These are phyloP conservation scores for Populus simonii DNA, from an alignment of 345 rosid genomes.

Conservation along the genomic window DNA sequence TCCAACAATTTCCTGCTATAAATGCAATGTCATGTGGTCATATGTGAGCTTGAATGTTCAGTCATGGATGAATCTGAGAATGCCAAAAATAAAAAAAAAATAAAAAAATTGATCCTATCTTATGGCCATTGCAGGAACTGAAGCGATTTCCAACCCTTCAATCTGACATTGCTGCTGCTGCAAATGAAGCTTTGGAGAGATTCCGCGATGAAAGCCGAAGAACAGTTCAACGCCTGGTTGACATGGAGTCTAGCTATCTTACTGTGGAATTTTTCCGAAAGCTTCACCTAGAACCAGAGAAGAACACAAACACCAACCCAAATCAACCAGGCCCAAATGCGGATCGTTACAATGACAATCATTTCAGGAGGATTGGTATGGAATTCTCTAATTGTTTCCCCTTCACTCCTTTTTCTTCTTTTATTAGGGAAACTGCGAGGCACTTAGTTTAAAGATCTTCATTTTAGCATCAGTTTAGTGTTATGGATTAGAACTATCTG, in stretches of 20 bases:
- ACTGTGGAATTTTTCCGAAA: conserved; percentile 97
- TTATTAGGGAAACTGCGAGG: neutral
- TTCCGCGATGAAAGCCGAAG: conserved; percentile 91
- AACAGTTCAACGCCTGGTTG: conserved; percentile 83
- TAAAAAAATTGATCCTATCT: neutral
- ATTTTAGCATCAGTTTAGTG: neutral
- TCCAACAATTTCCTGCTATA: too few species aligned
- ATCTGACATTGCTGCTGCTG: conserved; percentile 87
- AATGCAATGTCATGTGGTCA: too few species aligned
- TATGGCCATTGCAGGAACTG: conserved; percentile 57
- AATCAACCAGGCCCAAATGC: conserved; percentile 39
- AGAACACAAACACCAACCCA: conserved; percentile 42
- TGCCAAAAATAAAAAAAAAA: neutral
- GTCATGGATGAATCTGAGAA: neutral
- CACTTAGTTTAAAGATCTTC: neutral
- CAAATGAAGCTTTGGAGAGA: conserved; percentile 86
- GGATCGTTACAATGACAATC: conserved; percentile 69
- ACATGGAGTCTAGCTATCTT: conserved; percentile 96
- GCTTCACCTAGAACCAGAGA: conserved; percentile 83
- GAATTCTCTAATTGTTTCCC: neutral
- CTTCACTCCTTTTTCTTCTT: neutral
- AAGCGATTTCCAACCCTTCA: conserved; percentile 90
- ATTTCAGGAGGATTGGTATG: conserved; percentile 86
- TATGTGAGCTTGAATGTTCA: too few species aligned
- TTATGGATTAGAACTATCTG: neutral